These are phyloP conservation scores for Micractinium sp. DNA, from an alignment of 139 green algal genomes.

Conservation along the genomic window DNA sequence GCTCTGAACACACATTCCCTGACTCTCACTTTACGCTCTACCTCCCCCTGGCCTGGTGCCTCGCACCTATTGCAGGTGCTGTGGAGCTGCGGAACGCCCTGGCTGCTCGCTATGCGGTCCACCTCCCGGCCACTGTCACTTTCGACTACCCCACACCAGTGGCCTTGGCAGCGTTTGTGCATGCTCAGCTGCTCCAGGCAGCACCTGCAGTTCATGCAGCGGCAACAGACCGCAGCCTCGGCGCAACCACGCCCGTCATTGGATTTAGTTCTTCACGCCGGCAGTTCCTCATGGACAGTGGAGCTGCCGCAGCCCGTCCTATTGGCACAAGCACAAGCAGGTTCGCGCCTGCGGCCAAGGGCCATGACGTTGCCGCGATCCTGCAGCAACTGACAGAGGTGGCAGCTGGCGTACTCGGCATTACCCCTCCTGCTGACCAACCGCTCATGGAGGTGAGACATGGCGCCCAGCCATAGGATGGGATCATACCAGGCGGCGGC, in stretches of 20 bases:
- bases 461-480: too few species aligned
- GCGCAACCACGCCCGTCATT: background rate
- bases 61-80: background rate
- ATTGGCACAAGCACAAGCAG: too few species aligned
- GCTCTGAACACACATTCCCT: too few species aligned
- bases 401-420: slow-evolving; percentile 2
- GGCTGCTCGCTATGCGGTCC: slow-evolving; percentile 7
- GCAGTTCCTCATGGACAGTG: background rate
- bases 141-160: slow-evolving; percentile 71
- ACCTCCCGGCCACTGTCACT: slow-evolving; percentile 51
- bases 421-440: slow-evolving; percentile 46
- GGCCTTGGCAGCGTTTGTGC: slow-evolving; percentile 36
- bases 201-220: background rate
- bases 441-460: slow-evolving; percentile 63
- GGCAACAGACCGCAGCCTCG: background rate
- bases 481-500: too few species aligned
- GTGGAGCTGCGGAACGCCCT: slow-evolving; percentile 54
- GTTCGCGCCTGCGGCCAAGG: background rate
- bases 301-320: background rate
- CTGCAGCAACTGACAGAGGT: background rate
- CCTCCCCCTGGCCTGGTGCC: background rate
- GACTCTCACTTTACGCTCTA: too few species aligned
- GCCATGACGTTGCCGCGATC: background rate
- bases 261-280: too few species aligned
- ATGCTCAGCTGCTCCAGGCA: background rate